Conservation (phyloP, 2,329 filamentous ascomycete species). For the Penicillium sp. region DNA sequence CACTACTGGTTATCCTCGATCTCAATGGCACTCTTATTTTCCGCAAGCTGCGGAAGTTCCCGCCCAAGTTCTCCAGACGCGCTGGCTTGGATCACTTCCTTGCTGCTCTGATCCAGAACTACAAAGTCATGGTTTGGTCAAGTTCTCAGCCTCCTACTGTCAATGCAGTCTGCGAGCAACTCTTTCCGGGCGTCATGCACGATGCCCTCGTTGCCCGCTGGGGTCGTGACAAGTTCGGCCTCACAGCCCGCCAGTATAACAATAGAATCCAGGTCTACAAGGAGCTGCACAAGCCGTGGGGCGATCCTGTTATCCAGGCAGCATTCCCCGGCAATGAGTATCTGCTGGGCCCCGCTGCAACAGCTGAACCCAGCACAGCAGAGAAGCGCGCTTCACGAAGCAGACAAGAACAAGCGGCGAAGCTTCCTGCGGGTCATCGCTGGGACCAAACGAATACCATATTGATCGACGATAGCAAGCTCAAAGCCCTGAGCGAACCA, state of each 20-base stretch:
- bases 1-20: conserved; percentile 82
- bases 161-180: conserved; percentile 53
- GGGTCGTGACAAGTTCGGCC: conserved; percentile 74
- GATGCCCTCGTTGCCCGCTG: conserved; percentile 67
- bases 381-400: conserved; percentile 28
- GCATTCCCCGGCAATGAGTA: conserved; percentile 38
- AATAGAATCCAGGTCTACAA: conserved; percentile 86
- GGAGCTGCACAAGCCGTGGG: conserved; percentile 73
- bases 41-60: conserved; percentile 59
- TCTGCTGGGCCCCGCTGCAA: not conserved
- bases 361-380: not conserved
- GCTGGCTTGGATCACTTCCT: conserved; percentile 71
- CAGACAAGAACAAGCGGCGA: conserved; percentile 5
- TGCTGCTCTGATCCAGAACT: conserved; percentile 69
- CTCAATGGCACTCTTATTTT: conserved; percentile 88
- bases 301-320: conserved; percentile 43
- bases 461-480: conserved; percentile 78
- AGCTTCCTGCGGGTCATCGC: conserved; percentile 48
- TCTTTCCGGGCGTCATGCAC: conserved; percentile 61
- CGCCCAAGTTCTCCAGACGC: conserved; percentile 63
- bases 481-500: conserved; percentile 83
- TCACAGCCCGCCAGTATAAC: conserved; percentile 65
- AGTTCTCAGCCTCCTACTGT: conserved; percentile 78
- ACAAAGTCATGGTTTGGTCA: conserved; percentile 87
- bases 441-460: conserved; percentile 89